phyloP scores from a whole-genome alignment of 1,284 basidiomycete genomes.

The Pseudozyma sp. region DNA sequence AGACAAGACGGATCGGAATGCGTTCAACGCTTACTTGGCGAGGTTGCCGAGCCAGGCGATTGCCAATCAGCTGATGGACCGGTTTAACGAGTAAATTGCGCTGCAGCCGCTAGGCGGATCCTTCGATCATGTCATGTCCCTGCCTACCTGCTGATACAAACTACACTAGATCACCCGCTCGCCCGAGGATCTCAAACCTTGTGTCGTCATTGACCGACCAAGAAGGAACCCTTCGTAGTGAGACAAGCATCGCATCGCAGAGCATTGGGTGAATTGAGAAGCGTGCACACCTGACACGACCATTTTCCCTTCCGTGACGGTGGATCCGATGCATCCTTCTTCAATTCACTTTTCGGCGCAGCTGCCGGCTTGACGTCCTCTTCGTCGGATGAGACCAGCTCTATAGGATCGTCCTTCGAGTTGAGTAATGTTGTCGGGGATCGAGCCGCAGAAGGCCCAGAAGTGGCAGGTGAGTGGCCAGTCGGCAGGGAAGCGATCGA shows the following conservation, averaged over 20 bases:
- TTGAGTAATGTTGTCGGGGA: not conserved
- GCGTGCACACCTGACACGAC: conserved; percentile 42
- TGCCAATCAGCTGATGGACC: conserved; percentile 42
- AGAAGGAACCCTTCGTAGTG: conserved; percentile 24
- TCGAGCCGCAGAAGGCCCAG: not conserved
- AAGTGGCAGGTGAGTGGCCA: conserved; percentile 7
- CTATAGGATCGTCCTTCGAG: conserved; percentile 20
- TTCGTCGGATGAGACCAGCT: conserved; percentile 33
- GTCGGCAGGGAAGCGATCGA: conserved; percentile 11
- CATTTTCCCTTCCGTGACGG: conserved; percentile 9
- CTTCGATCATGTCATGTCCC: too few relatives aligned
- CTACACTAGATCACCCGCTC: too few relatives aligned
- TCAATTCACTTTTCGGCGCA: not conserved
- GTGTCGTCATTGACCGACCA: conserved; percentile 20
- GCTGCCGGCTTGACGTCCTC: conserved; percentile 5
- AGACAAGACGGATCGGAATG: conserved; percentile 54
- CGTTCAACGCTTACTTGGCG: conserved; percentile 33
- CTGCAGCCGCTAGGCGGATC: too few relatives aligned
- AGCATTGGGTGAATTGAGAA: conserved; percentile 20
- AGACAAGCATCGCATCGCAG: conserved; percentile 35
- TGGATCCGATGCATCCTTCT: not conserved
- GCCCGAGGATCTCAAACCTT: not conserved
- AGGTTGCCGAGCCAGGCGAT: conserved; percentile 28
- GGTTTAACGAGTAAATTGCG: conserved; percentile 24
- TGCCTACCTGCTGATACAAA: too few relatives aligned